phyloP scores from a whole-genome alignment of 305 asterid genomes.

The Ajuga reptans region DNA sequence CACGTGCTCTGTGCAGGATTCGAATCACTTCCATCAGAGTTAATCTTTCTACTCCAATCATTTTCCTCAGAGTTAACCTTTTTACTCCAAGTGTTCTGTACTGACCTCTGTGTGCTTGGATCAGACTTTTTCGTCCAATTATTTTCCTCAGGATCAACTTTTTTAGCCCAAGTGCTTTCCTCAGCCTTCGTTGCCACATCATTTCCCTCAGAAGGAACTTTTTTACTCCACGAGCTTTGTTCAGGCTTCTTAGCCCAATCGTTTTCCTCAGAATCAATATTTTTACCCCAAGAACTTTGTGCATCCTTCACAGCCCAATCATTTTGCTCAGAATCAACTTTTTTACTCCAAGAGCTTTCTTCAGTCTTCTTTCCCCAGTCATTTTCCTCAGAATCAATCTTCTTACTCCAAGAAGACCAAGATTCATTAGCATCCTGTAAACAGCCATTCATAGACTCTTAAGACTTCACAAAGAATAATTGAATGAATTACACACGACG shows the following conservation, averaged over 20 bases:
- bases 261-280: conserved; percentile 16
- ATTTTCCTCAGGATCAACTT: conserved; percentile 12
- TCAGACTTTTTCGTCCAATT: conserved; percentile 19
- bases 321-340: not conserved
- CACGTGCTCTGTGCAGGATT: conserved; percentile 14
- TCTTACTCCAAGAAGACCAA: conserved; percentile 36
- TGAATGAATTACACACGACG: not conserved
- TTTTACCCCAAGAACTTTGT: conserved; percentile 7
- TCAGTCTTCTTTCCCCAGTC: conserved; percentile 22
- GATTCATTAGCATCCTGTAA: conserved; percentile 29
- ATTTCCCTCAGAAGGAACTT: not conserved
- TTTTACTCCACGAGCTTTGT: conserved; percentile 17
- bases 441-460: not conserved
- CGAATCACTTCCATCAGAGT: conserved; percentile 21
- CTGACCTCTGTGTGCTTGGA: not conserved
- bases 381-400: conserved; percentile 18
- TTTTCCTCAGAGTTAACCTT: conserved; percentile 18
- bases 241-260: conserved; percentile 20
- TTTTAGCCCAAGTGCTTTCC: conserved; percentile 21
- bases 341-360: conserved; percentile 15
- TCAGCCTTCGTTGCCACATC: conserved; percentile 3
- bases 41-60: conserved; percentile 10
- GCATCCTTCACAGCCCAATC: conserved; percentile 7
- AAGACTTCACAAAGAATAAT: conserved; percentile 4
- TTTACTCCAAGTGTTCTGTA: conserved; percentile 17